Percentiles rank a stretch among this genome's conserved stretches.
phyloP scores from a whole-genome alignment of 208 protist genomes.

The Trypanosoma vivax region DNA sequence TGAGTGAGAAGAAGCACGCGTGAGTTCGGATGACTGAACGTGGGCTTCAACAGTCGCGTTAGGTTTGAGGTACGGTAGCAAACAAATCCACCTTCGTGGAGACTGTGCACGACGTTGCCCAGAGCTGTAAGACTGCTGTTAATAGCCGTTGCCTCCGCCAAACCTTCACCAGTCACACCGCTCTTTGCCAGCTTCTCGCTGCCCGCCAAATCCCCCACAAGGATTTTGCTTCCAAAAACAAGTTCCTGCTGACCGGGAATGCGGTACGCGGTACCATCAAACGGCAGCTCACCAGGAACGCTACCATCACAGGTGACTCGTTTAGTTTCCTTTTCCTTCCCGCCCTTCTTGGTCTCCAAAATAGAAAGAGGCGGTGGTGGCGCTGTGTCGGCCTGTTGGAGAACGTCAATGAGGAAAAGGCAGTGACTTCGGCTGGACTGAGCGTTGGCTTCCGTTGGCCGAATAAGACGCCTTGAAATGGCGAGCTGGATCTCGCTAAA shows the following conservation, averaged over 20 bases:
- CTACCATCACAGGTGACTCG: neutral
- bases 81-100: conserved; percentile 30
- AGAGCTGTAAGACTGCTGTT: conserved; percentile 68
- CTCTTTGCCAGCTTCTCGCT: conserved; percentile 40
- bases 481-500: conserved; percentile 37
- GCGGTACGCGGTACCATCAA: conserved; percentile 59
- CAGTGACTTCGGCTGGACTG: conserved; percentile 52
- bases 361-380: conserved; percentile 52
- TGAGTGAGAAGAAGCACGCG: conserved; percentile 45
- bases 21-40: conserved; percentile 31
- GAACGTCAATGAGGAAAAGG: conserved; percentile 49
- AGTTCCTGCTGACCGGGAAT: conserved; percentile 70
- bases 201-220: conserved; percentile 69
- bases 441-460: conserved; percentile 41
- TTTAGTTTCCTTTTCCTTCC: conserved; percentile 9
- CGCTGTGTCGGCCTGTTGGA: conserved; percentile 70
- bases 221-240: conserved; percentile 77
- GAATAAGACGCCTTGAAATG: conserved; percentile 24
- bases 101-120: conserved; percentile 51
- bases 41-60: conserved; percentile 46
- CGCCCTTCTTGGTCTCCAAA: conserved; percentile 27
- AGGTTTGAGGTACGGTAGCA: conserved; percentile 60
- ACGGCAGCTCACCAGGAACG: conserved; percentile 52
- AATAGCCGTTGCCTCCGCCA: conserved; percentile 38
- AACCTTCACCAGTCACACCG: conserved; percentile 28